These are phyloP conservation scores for Jamesozyma hellenica DNA, from an alignment of 805 yeast genomes.

Conservation along the genomic window DNA sequence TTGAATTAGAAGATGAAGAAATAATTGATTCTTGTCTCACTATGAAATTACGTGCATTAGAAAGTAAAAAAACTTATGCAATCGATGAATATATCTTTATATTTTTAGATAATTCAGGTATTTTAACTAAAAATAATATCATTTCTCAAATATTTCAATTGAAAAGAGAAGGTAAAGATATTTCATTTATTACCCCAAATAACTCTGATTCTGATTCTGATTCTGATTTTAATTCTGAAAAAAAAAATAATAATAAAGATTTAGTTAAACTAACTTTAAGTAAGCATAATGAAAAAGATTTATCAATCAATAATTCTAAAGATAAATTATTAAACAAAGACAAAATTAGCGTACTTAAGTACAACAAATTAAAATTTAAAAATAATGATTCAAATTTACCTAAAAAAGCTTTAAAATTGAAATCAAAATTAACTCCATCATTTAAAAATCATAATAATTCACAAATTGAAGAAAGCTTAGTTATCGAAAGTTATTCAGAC, in stretches of 20 bases:
- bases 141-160: slow-evolving; percentile 19
- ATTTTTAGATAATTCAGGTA: slow-evolving; percentile 43
- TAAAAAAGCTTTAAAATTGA: no score
- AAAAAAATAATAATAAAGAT: neutral
- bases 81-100: slow-evolving; percentile 64
- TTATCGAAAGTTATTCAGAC: slow-evolving; percentile 3
- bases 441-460: neutral
- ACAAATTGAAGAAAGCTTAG: slow-evolving; percentile 8
- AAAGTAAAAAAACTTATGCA: slow-evolving; percentile 41
- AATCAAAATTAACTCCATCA: neutral
- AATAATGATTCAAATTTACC: no score
- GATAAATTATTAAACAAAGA: no score
- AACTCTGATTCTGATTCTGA: neutral
- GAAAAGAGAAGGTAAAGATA: no score
- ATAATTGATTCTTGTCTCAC: slow-evolving; percentile 50
- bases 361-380: slow-evolving; percentile 6
- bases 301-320: neutral
- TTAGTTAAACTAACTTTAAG: neutral
- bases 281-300: neutral
- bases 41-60: slow-evolving; percentile 51
- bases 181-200: no score
- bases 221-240: neutral
- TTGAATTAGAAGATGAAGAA: slow-evolving; percentile 48
- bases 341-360: no score
- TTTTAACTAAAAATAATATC: slow-evolving; percentile 34